Evolutionary conservation across 208 protist species (phyloP).

Genomic region (Acanthamoeba lenticulata): DNA sequence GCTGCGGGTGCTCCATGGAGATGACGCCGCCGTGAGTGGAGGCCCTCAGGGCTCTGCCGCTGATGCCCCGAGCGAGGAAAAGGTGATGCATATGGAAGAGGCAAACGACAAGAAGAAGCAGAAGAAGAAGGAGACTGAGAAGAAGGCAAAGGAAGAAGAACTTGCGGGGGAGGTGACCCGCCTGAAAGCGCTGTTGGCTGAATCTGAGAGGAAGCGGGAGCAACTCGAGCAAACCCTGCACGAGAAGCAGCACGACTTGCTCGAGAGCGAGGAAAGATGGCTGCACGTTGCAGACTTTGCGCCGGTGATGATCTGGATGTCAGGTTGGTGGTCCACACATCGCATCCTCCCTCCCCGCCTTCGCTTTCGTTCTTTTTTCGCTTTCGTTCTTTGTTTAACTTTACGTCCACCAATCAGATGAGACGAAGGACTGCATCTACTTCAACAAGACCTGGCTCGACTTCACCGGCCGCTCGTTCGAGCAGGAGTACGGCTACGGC

Average conservation of each 20-base stretch:
- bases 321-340: no score
- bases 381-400: background rate
- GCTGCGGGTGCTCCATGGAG: no score
- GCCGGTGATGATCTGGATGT: conserved; percentile 52
- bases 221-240: background rate
- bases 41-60: no score
- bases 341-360: background rate
- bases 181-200: background rate
- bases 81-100: background rate
- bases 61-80: no score
- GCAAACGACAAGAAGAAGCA: background rate
- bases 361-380: background rate
- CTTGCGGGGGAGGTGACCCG: background rate
- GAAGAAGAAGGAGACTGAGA: background rate
- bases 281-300: background rate
- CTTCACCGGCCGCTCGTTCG: conserved; percentile 13
- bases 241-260: background rate
- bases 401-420: background rate
- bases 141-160: background rate
- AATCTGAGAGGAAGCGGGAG: background rate
- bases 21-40: no score
- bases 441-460: conserved; percentile 57
- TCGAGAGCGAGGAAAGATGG: conserved; percentile 14
- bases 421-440: conserved; percentile 10
- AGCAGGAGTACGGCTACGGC: conserved; percentile 7